Conservation (phyloP, 2,329 filamentous ascomycete species). For the Atkinsonella texensis region DNA sequence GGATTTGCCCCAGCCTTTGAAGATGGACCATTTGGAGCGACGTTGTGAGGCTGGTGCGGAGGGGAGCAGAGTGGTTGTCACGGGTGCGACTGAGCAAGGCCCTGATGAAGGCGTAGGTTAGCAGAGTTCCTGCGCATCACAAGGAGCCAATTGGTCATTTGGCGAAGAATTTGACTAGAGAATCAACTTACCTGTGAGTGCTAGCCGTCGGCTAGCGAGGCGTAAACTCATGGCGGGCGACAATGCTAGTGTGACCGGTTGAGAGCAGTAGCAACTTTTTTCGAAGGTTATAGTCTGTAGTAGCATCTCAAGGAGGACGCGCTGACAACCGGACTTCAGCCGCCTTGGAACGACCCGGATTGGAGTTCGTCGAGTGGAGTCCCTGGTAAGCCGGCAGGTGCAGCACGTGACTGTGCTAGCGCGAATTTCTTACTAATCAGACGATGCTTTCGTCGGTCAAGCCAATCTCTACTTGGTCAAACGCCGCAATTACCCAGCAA, state of each 20-base stretch:
- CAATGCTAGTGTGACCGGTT: no score
- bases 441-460: constrained; percentile 2
- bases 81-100: constrained; percentile 7
- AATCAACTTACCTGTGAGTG: constrained; percentile 41
- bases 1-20: constrained; percentile 22
- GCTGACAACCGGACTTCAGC: constrained; percentile 13
- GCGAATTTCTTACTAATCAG: neutral
- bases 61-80: constrained; percentile 10
- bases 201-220: constrained; percentile 49
- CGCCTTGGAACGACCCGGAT: constrained; percentile 2
- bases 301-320: neutral
- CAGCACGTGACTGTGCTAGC: constrained; percentile 2
- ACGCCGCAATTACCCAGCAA: neutral
- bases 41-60: constrained; percentile 13
- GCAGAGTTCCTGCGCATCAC: neutral
- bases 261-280: neutral
- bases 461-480: constrained; percentile 9
- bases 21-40: constrained; percentile 33
- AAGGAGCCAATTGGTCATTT: neutral
- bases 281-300: neutral
- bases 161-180: neutral
- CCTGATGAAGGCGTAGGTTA: neutral
- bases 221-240: constrained; percentile 47
- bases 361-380: no score
- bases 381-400: neutral